Base-by-base conservation (phyloP, 2,329 filamentous ascomycete genomes). In the Chrysoporthe puriensis region DNA sequence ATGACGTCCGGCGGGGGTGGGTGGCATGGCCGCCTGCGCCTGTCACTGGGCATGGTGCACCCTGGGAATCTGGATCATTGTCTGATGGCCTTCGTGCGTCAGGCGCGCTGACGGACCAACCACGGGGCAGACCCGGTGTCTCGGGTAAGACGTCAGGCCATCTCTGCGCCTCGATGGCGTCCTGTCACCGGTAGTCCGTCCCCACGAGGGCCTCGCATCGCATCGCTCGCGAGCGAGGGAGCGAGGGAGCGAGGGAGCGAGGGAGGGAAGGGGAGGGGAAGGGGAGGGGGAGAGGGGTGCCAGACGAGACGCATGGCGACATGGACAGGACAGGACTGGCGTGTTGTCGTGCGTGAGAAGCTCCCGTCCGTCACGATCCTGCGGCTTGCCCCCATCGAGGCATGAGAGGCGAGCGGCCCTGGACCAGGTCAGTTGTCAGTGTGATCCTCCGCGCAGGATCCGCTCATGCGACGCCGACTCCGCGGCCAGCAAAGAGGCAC, bases 51-150 rank as follows among this genome's bases (percentile, higher is more conserved):
- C 21, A 54, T 54, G 50, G 21, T 54, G 50, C 14, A 13, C 13
- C 48, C 21, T 4, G 11, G 32, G n/a, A 32, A 36, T 36, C 26
- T 18, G 52, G 14, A 57, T 57, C 52, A 36, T n/a, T 57, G 54
- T 54, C 21, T 54, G 18, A 18, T 57, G 32, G 1, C 18, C 26
- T 56, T 56, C n/a, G 54, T 57, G 54, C 32, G 54, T 57, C 32
- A 32, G 40, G 54, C 16, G 54, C 54, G 54, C 40, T 40, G 32
- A 57, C 54, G 36, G 54, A 40, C 54, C 54, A 57, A 40, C 8
- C 54, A 54, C 7, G 21, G n/a, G 11, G 21, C 9, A 36, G 54
- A 26, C 16, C 54, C 32, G 32, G 54, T 54, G 50, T 54, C 50
- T 54, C 50, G 5, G 50, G 21, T 21, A n/a, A 40, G 36, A 40